Evolutionary conservation across 441 rosid species (phyloP).

Genomic region (Erodium chrysanthum): DNA sequence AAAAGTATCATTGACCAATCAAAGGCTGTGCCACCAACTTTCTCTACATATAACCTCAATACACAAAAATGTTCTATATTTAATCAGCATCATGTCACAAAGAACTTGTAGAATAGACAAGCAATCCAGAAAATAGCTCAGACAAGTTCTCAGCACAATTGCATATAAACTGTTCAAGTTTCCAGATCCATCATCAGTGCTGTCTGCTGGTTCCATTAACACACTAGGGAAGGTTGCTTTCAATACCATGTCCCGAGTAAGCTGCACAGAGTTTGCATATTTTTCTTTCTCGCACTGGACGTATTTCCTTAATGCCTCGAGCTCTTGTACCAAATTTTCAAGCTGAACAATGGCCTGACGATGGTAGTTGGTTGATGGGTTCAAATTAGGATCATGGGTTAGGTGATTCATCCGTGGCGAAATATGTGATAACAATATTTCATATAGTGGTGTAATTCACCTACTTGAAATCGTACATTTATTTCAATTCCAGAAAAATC

Average conservation of each 20-base stretch:
- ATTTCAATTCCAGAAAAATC: too few species aligned
- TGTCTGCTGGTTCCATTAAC: slow-evolving; percentile 25
- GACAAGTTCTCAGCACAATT: not conserved
- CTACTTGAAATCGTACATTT: too few species aligned
- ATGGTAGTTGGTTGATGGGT: slow-evolving; percentile 56
- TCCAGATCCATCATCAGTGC: not conserved
- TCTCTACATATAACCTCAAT: not conserved
- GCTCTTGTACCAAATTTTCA: slow-evolving; percentile 58
- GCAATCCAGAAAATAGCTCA: not conserved
- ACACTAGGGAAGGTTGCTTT: slow-evolving; percentile 67
- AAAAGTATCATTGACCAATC: not conserved
- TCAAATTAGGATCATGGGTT: slow-evolving; percentile 33
- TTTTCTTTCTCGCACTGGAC: slow-evolving; percentile 47
- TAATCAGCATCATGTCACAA: not conserved
- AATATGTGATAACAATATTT: too few species aligned
- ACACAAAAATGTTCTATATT: not conserved
- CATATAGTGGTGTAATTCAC: too few species aligned
- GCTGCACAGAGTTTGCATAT: slow-evolving; percentile 40
- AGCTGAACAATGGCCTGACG: slow-evolving; percentile 69
- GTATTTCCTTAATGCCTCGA: slow-evolving; percentile 50
- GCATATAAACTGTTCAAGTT: not conserved
- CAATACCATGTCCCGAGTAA: slow-evolving; percentile 50
- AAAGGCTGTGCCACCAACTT: not conserved
- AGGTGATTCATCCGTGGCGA: slow-evolving; percentile 61
- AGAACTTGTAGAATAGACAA: not conserved